A percentile compares a stretch with the other conserved stretches of the same genome.
phyloP scores from a whole-genome alignment of 257 asterid genomes.

The Fraxinus cuspidata region DNA sequence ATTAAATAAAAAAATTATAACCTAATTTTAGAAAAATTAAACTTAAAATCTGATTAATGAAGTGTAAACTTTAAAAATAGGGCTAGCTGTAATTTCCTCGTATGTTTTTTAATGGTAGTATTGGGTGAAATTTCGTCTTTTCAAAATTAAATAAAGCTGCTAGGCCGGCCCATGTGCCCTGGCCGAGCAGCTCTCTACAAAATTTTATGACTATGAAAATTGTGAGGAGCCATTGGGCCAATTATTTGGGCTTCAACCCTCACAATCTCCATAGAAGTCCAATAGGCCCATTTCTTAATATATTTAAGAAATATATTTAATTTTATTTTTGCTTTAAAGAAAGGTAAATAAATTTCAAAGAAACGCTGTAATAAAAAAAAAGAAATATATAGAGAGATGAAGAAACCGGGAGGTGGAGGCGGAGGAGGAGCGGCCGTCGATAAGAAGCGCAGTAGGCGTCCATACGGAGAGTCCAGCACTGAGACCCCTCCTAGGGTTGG shows the following conservation, averaged over 20 bases:
- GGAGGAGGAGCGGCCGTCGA: slow-evolving; percentile 54
- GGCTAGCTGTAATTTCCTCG: too few species aligned
- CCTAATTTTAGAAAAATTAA: too few species aligned
- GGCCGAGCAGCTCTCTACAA: too few species aligned
- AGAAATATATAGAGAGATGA: slow-evolving; percentile 40
- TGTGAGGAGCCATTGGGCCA: background rate
- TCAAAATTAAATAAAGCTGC: too few species aligned
- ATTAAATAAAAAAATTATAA: too few species aligned
- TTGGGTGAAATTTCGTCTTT: too few species aligned
- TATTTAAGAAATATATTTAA: background rate
- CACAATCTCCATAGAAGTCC: background rate
- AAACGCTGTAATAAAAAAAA: slow-evolving; percentile 8
- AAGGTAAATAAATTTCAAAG: background rate
- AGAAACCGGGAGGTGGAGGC: slow-evolving; percentile 59
- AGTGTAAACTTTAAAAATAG: too few species aligned
- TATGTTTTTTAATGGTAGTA: too few species aligned
- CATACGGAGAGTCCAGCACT: slow-evolving; percentile 47
- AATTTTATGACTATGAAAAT: too few species aligned
- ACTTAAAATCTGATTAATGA: too few species aligned
- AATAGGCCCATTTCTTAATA: background rate
- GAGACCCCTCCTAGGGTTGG: slow-evolving; percentile 72
- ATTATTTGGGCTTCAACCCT: background rate
- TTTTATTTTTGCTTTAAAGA: background rate
- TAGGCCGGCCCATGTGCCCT: too few species aligned
- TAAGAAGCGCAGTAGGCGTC: slow-evolving; percentile 73